phyloP scores from a whole-genome alignment of 148 eudicot species.

The Chenopodium album region DNA sequence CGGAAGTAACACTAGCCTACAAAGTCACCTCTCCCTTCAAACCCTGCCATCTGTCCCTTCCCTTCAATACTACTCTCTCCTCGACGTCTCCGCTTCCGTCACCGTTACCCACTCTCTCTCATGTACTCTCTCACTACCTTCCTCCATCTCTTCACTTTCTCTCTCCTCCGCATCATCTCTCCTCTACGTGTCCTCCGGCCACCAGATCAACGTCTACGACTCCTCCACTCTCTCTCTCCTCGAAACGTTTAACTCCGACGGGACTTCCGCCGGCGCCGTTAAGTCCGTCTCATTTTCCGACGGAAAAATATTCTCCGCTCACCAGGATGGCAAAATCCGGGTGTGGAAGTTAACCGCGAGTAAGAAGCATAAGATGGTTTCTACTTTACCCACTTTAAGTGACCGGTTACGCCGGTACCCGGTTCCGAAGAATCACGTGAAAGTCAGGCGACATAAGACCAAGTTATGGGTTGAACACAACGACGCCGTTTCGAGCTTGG shows the following conservation, averaged over 20 bases:
- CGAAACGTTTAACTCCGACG: constrained; percentile 36
- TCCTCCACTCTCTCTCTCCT: constrained; percentile 24
- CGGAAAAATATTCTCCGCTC: constrained; percentile 53
- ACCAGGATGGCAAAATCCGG: constrained; percentile 70
- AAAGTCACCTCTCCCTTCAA: constrained; percentile 50
- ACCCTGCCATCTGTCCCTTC: constrained; percentile 74
- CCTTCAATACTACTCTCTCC: constrained; percentile 47
- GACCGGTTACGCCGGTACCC: constrained; percentile 50
- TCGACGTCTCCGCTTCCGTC: constrained; percentile 17
- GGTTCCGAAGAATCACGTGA: constrained; percentile 62
- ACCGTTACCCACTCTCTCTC: constrained; percentile 29
- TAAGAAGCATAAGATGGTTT: constrained; percentile 38
- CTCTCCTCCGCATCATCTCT: constrained; percentile 36
- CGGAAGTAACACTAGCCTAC: constrained; percentile 33
- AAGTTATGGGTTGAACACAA: constrained; percentile 73
- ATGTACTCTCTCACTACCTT: constrained; percentile 31
- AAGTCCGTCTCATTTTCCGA: constrained; percentile 52
- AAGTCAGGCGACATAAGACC: constrained; percentile 59
- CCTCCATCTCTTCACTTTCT: constrained; percentile 30
- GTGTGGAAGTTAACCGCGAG: constrained; percentile 47
- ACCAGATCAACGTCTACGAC: constrained; percentile 47
- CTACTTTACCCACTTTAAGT: constrained; percentile 53
- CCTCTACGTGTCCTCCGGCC: constrained; percentile 61
- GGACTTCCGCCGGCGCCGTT: constrained; percentile 38
- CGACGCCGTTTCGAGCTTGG: constrained; percentile 77